Conservation (phyloP, 2,329 filamentous ascomycete genomes). For the Trichophyton equinum region DNA sequence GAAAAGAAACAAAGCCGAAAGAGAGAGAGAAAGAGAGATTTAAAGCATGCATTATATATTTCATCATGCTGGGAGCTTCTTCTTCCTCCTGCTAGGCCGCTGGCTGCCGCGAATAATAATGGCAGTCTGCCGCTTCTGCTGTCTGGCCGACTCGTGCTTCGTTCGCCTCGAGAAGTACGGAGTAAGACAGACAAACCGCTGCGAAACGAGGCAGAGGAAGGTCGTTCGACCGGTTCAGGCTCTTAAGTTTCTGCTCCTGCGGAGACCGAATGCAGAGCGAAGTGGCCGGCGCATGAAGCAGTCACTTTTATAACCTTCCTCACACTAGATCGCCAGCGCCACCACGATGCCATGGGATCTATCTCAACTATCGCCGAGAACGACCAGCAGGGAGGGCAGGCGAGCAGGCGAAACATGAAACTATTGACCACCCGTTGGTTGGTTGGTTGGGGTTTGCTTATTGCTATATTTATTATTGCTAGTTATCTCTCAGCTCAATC, state of each 20-base stretch:
- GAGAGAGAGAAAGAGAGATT: background rate
- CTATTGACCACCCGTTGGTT: background rate
- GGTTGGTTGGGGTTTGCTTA: conserved; percentile 1
- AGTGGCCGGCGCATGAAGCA: background rate
- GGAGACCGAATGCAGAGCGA: background rate
- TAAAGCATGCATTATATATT: background rate
- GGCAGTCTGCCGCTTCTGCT: background rate
- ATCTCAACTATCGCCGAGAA: background rate
- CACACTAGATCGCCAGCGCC: background rate
- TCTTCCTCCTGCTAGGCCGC: background rate
- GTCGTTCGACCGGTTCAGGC: too few species aligned
- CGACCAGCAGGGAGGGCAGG: background rate
- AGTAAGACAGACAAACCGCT: too few species aligned
- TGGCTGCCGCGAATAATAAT: background rate
- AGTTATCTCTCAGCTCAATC: background rate
- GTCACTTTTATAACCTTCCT: background rate
- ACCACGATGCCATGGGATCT: background rate
- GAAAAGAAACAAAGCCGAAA: background rate
- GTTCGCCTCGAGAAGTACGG: too few species aligned
- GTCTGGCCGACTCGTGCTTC: too few species aligned
- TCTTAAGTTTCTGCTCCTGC: background rate
- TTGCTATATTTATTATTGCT: background rate
- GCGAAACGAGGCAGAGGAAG: too few species aligned
- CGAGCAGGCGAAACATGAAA: conserved; percentile 3
- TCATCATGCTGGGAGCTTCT: background rate